Percentiles rank a stretch among this genome's conserved stretches.
Conservation (phyloP, 78 protist genomes). For the Dictyostelium intermedium region DNA sequence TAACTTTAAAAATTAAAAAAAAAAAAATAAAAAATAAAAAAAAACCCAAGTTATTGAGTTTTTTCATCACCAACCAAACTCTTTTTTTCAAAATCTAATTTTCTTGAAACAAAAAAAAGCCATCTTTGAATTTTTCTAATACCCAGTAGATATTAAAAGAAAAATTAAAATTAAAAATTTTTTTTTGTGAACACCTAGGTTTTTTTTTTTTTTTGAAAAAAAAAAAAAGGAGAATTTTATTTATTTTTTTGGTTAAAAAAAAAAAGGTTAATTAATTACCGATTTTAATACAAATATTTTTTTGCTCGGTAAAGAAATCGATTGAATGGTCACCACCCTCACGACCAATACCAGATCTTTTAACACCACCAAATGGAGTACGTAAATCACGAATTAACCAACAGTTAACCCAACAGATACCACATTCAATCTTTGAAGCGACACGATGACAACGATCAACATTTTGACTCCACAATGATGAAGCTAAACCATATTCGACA, state of each 20-base stretch:
- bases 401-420: constrained; percentile 95
- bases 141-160: no score
- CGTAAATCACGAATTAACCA: constrained; percentile 86
- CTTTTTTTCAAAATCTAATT: no score
- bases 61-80: no score
- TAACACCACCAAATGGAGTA: constrained; percentile 76
- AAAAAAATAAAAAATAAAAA: no score
- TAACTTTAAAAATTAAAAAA: no score
- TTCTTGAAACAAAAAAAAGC: no score
- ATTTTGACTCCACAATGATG: constrained; percentile 89
- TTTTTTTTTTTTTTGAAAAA: background rate
- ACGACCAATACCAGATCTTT: constrained; percentile 91
- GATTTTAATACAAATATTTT: constrained; percentile 87
- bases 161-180: no score
- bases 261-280: background rate
- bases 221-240: background rate
- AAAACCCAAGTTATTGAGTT: no score
- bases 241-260: no score
- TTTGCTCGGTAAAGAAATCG: constrained; percentile 89
- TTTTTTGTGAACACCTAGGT: no score
- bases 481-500: constrained; percentile 90
- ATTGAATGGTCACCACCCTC: constrained; percentile 90
- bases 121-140: no score
- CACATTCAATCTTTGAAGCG: constrained; percentile 80
- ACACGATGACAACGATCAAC: constrained; percentile 77